Conservation (phyloP, 2,329 filamentous ascomycete genomes). For the Paramyrothecium roridum region DNA sequence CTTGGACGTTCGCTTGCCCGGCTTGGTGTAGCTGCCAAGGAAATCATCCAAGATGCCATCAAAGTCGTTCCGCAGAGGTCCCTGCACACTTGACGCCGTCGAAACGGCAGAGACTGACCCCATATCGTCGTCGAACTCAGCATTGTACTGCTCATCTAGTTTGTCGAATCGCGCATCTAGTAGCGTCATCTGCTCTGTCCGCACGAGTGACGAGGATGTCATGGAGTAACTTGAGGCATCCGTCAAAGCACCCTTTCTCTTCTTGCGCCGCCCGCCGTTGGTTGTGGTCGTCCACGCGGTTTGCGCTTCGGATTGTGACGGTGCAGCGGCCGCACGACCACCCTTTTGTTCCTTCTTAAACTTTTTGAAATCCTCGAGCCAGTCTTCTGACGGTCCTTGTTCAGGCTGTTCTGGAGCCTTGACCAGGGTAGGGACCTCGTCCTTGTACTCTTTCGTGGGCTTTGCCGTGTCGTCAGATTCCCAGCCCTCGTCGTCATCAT, state of each 20-base stretch:
- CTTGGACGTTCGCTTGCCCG: conserved; percentile 72
- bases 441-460: conserved; percentile 57
- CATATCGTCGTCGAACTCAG: conserved; percentile 46
- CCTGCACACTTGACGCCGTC: conserved; percentile 63
- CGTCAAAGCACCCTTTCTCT: conserved; percentile 90
- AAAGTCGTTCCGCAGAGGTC: conserved; percentile 73
- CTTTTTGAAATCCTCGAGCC: conserved; percentile 89
- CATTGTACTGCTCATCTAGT: conserved; percentile 74
- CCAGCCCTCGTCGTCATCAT: conserved; percentile 77
- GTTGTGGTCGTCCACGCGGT: conserved; percentile 74
- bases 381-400: conserved; percentile 69
- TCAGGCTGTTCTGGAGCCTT: conserved; percentile 46
- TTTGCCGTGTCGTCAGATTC: conserved; percentile 91
- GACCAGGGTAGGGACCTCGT: conserved; percentile 47
- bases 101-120: conserved; percentile 60
- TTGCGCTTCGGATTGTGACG: conserved; percentile 60
- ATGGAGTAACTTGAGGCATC: conserved; percentile 86
- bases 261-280: conserved; percentile 81
- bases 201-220: conserved; percentile 81
- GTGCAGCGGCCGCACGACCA: conserved; percentile 35
- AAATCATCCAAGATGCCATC: conserved; percentile 93
- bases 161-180: conserved; percentile 90
- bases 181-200: conserved; percentile 82
- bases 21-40: conserved; percentile 68
- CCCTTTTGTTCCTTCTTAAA: conserved; percentile 80